Evolutionary conservation across 768 basidiomycete species (phyloP).

Genomic region (Mrakia hoshinonis): DNA sequence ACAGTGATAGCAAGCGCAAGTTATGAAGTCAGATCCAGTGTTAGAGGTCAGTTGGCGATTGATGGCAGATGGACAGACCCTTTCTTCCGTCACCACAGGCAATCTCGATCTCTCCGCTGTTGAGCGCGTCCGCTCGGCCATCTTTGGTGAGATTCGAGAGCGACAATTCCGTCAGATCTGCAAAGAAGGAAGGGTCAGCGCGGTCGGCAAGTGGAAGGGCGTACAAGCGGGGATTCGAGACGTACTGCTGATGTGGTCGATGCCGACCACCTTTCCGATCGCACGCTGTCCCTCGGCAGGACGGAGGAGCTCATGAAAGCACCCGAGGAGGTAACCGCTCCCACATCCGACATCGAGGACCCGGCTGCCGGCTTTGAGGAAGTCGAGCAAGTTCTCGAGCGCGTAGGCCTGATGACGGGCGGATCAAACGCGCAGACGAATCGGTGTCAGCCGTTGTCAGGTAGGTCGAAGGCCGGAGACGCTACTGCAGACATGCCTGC

Average conservation of each 20-base stretch:
- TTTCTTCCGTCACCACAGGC: conserved; percentile 69
- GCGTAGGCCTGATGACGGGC: conserved; percentile 69
- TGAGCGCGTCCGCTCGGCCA: conserved; percentile 52
- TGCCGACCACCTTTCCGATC: conserved; percentile 63
- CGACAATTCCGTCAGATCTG: conserved; percentile 49
- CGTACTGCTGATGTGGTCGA: conserved; percentile 72
- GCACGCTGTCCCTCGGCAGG: conserved; percentile 38
- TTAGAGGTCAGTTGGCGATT: background rate
- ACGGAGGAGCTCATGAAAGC: conserved; percentile 63
- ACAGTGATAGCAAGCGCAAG: background rate
- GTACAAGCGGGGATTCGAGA: background rate
- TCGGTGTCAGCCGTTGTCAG: background rate
- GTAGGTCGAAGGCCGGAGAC: background rate
- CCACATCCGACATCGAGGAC: conserved; percentile 88
- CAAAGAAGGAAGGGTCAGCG: background rate
- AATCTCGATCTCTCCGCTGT: conserved; percentile 54
- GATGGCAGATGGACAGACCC: conserved; percentile 45
- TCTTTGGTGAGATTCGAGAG: conserved; percentile 57
- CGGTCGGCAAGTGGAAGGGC: background rate
- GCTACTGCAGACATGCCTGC: conserved; percentile 3
- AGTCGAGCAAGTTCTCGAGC: conserved; percentile 62
- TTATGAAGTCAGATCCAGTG: conserved; percentile 39
- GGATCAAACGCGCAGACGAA: background rate
- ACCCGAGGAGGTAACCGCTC: conserved; percentile 75
- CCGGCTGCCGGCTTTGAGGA: conserved; percentile 58